Evolutionary conservation across 2,329 filamentous ascomycete genomes (phyloP).

Genomic region (Diaporthe vexans): DNA sequence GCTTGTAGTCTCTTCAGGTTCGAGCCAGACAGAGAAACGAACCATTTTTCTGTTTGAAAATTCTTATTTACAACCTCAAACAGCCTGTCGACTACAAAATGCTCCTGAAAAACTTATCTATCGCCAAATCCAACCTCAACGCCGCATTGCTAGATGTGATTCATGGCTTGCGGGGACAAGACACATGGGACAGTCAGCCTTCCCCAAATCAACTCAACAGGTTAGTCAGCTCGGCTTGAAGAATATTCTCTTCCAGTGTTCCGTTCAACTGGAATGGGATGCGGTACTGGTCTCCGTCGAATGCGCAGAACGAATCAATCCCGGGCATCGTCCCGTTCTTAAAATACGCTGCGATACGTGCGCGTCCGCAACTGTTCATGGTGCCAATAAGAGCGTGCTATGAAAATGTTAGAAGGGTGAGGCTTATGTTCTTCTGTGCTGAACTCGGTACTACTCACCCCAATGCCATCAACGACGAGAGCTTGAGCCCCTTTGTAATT

Average conservation of each 20-base stretch:
- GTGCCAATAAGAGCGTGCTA: background rate
- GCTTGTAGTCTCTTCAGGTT: background rate
- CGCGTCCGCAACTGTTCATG: constrained; percentile 19
- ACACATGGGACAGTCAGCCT: background rate
- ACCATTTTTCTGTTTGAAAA: too few species aligned
- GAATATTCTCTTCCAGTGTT: constrained; percentile 32
- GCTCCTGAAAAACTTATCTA: background rate
- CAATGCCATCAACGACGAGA: constrained; percentile 38
- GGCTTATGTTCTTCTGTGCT: background rate
- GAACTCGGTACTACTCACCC: constrained; percentile 28
- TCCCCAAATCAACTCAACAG: background rate
- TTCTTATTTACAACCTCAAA: background rate
- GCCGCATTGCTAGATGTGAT: too few species aligned
- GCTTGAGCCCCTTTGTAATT: constrained; percentile 39
- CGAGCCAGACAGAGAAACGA: too few species aligned
- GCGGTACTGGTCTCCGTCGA: constrained; percentile 30
- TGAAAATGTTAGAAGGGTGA: constrained; percentile 5
- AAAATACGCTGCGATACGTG: constrained; percentile 37
- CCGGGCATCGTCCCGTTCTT: constrained; percentile 37
- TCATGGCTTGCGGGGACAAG: background rate
- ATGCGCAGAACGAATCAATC: constrained; percentile 39
- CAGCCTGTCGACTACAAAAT: background rate
- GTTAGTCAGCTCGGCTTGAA: background rate
- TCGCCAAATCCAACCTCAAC: background rate
- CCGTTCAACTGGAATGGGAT: constrained; percentile 33